Conservation (phyloP, 2,329 filamentous ascomycete species). For the Trichoderma simmonsii region DNA sequence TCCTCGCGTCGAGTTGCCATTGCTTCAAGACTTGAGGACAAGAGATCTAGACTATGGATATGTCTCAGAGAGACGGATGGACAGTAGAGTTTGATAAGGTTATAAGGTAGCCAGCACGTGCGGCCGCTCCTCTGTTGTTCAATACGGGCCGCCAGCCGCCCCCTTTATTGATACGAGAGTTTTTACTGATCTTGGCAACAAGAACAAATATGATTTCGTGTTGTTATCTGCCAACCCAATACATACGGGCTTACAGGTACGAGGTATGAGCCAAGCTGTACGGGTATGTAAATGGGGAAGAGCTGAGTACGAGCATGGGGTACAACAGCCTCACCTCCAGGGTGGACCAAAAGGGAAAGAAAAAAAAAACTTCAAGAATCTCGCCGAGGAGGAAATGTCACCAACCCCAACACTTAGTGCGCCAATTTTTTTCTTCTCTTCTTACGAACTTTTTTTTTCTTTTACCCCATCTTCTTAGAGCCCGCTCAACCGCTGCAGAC, state of each 20-base stretch:
- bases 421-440: not conserved
- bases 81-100: not conserved
- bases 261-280: not conserved
- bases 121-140: not conserved
- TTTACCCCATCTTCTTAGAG: not conserved
- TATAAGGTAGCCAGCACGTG: no score
- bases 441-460: not conserved
- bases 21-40: not conserved
- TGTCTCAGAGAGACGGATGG: not conserved
- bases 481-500: not conserved
- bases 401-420: not conserved
- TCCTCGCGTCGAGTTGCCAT: not conserved
- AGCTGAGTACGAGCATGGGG: not conserved
- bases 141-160: not conserved
- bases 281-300: not conserved
- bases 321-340: slow-evolving; percentile 6
- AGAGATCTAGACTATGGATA: not conserved
- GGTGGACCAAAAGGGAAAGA: not conserved
- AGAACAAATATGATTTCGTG: slow-evolving; percentile 1
- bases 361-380: not conserved
- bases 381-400: not conserved
- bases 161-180: not conserved
- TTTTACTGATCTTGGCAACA: not conserved
- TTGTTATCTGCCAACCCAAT: not conserved
- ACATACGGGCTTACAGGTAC: not conserved